Base-by-base conservation (phyloP, 2,329 filamentous ascomycete species). In the Neobulgaria alba region DNA sequence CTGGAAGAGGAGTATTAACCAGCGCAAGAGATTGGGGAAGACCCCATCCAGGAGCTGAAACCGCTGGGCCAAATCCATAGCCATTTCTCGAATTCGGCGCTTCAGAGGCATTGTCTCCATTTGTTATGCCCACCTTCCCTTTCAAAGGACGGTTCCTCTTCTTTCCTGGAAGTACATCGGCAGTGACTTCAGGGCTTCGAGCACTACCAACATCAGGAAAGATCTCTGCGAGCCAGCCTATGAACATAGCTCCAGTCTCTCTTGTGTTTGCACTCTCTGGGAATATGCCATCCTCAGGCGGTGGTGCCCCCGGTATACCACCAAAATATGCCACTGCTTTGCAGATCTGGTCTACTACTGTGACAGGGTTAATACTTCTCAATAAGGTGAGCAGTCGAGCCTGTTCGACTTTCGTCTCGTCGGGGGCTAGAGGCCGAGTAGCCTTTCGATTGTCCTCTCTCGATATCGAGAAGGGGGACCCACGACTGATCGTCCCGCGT, bases 311-410 rank as follows among this genome's bases (percentile, higher is more conserved):
- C 29, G 75, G 73, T 33, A 74, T 67, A 18, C 76, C 75, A 5
- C 77, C 77, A 57, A 80, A 81, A 50, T 76, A 79, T n/a, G 72
- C 68, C 39, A 81, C 55, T 2, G 73, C 77, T 50, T 72, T 79
- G 54, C 74, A 79, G 23, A 82, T 63, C 52, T 78, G 75, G 45
- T 80, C 75, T 15, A 79, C 75, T 0, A 81, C 72, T 3, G 67
- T 62, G 7, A 67, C 52, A 8, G 77, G 76, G 47, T 73, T 67
- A 9, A 80, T 60, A 31, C 66, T 72, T 35, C 71, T 67, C 15
- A 82, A 58, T 10, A 80, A 61, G 4, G 70, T 73, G 33, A 81
- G 61, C 2, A 81, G 61, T 20, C 77, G 69, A 44, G 73, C 71
- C 54, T 80, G 77, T 51, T 82, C 75, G 9, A 64, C 52, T 56